phyloP scores from a whole-genome alignment of 352 stramenopile genomes.

The Phytophthora quininea region DNA sequence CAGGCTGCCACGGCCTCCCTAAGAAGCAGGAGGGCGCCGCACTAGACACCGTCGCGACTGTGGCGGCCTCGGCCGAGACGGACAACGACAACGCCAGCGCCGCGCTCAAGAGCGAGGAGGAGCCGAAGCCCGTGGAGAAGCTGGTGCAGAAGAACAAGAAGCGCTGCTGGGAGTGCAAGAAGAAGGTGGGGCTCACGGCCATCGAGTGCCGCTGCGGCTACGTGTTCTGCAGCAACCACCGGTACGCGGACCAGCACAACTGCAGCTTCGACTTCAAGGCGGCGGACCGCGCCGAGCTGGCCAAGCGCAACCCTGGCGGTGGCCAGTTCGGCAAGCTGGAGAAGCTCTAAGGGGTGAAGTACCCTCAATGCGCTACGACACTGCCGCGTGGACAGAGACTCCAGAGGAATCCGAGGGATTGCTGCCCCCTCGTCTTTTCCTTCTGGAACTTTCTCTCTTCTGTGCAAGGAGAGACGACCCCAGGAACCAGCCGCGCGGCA shows the following conservation, averaged over 20 bases:
- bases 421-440: not conserved
- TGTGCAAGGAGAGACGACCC: conserved; percentile 7
- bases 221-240: conserved; percentile 87
- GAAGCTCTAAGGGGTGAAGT: conserved; percentile 56
- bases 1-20: conserved; percentile 53
- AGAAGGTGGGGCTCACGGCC: conserved; percentile 90
- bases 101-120: conserved; percentile 7
- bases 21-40: conserved; percentile 5
- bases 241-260: conserved; percentile 87
- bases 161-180: conserved; percentile 92
- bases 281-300: conserved; percentile 74
- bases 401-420: conserved; percentile 24
- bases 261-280: conserved; percentile 90
- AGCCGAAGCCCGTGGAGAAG: conserved; percentile 28
- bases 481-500: not conserved
- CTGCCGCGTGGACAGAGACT: not conserved
- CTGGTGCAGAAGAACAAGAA: conserved; percentile 91
- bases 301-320: conserved; percentile 78
- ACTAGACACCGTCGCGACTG: conserved; percentile 4
- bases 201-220: conserved; percentile 91
- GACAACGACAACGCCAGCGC: conserved; percentile 23
- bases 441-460: not conserved
- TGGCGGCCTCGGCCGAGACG: conserved; percentile 2
- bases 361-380: not conserved
- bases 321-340: conserved; percentile 88